Evolutionary conservation across 495 filamentous ascomycete species (phyloP), one percentile per base, ranked within the genome.

Genomic region (Pseudomonodictys pantanalensis): DNA sequence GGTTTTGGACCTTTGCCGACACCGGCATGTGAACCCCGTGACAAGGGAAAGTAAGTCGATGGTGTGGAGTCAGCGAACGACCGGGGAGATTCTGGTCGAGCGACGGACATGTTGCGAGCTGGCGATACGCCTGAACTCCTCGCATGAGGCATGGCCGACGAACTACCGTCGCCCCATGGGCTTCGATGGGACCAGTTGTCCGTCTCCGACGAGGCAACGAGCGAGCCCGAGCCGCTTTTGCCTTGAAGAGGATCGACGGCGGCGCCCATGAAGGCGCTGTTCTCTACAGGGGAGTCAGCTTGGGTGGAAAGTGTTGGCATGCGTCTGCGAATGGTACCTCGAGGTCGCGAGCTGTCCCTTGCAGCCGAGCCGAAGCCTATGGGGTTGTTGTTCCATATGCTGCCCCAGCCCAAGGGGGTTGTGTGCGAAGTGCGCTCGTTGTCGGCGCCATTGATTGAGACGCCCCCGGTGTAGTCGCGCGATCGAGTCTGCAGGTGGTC

Each of bases 191-290:
- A 75, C 80, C 79, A 83, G 29, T 71, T 72, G 65, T 90, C 85
- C 1, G 83, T 79, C 64, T 86, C 84, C 1, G 86, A 88, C 1
- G 83, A 78, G 2, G 82, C 76, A 39, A 87, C 69, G 26, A 90
- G 69, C 29, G 86, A 86, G 24, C 84, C 78, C 2, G 86, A 89
- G 23, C 87, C 86, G 26, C 80, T 79, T 62, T 83, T 82, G 6
- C 74, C 76, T 58, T 82, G 78, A 65, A 65, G 71, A 70, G 73
- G 71, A 60, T 77, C 75, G 23, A 68, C 71, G 17, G 46, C 9
- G 2, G 52, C 12, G 50, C 17, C 33, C 12, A 58, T 52, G 44
- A 52, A 62, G 9, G 60, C 26, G 30, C 50, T 44, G 25, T 61
- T 68, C 45, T 68, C 65, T 68, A 52, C 33, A 22, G 20, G 8